Base-by-base conservation (phyloP, 2,329 filamentous ascomycete species). In the Botryotinia narcissicola region DNA sequence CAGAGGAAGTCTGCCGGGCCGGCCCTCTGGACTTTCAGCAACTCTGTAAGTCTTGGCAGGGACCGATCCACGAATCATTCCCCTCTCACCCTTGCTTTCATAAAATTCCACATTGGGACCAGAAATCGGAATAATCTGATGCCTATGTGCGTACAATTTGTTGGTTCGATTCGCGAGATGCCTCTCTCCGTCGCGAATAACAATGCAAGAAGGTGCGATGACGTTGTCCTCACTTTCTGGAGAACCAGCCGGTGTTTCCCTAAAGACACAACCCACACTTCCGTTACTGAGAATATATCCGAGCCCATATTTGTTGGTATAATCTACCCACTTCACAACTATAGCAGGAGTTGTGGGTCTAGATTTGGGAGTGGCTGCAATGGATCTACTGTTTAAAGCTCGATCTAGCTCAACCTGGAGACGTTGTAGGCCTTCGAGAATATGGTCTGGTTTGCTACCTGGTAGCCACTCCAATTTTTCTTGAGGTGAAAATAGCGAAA, bases 201-300 rank as follows among this genome's bases (percentile, higher is more conserved):
- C 86, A 37, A 94, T 87, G 77, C 92, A 92, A 5, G 91, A 91
- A 0, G 93, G 91, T 0, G 92, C 92, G 42, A 91, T 84, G 73
- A 85, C 83, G 20, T 86, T 86, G 1, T 78, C 77, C n/a, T 82
- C 83, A 75, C 83, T 83, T 42, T 86, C 86, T 68, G 86, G 84
- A 1, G 84, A 54, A 51, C 77, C 84, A 1, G 85, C 86, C 20
- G 81, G 81, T 3, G 86, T 86, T 71, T 90, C 87, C 73, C 87
- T 87, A 73, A 82, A 83, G 67, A 91, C 88, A 76, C 92, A 94
- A 25, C 93, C 93, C 32, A 95, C 90, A 75, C 90, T 94, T 44
- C 93, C 93, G 76, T 95, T 92, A 75, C 93, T 93, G 71, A 96
- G 84, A 73, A 95, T 93, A 79, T 95, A 96, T 51, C 93, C 93